Conservation (phyloP, 805 yeast species). For the Metschnikowia aberdeeniae region DNA sequence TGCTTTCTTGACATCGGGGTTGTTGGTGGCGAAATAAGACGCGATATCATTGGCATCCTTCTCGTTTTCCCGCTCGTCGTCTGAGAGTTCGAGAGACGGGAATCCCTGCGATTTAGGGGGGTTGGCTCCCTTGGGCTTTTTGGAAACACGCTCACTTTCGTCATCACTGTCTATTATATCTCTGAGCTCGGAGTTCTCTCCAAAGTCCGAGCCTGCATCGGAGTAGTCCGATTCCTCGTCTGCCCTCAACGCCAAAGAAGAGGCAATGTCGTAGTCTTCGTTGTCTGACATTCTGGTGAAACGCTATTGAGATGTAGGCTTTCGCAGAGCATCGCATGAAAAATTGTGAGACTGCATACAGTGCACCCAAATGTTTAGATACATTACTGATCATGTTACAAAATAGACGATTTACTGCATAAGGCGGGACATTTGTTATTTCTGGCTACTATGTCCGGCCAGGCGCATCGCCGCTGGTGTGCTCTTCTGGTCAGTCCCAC, state of each 20-base stretch:
- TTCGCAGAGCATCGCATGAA: slow-evolving; percentile 20
- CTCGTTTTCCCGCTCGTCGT: slow-evolving; percentile 31
- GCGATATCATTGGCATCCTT: slow-evolving; percentile 46
- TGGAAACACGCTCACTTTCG: slow-evolving; percentile 23
- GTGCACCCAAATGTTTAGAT: neutral
- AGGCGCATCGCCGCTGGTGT: too few species aligned
- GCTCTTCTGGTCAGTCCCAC: too few species aligned
- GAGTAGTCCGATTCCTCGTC: slow-evolving; percentile 27
- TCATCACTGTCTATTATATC: slow-evolving; percentile 52
- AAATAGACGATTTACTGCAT: too few species aligned
- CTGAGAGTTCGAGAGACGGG: slow-evolving; percentile 52
- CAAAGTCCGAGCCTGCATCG: slow-evolving; percentile 7
- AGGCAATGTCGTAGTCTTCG: slow-evolving; percentile 60
- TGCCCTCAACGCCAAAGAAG: slow-evolving; percentile 48
- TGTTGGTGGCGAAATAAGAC: slow-evolving; percentile 38
- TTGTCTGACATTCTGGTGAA: slow-evolving; percentile 24
- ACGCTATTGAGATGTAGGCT: neutral
- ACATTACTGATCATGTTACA: too few species aligned
- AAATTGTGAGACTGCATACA: slow-evolving; percentile 3
- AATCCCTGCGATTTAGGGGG: slow-evolving; percentile 24
- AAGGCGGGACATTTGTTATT: too few species aligned
- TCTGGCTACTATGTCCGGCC: too few species aligned
- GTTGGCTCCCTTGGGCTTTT: slow-evolving; percentile 25
- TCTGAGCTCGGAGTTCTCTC: slow-evolving; percentile 21
- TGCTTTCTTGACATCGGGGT: slow-evolving; percentile 51